Evolutionary conservation across 1,139 yeast genomes (phyloP), one percentile per base, ranked within the genome.

Genomic region (Blastobotrys elegans): DNA sequence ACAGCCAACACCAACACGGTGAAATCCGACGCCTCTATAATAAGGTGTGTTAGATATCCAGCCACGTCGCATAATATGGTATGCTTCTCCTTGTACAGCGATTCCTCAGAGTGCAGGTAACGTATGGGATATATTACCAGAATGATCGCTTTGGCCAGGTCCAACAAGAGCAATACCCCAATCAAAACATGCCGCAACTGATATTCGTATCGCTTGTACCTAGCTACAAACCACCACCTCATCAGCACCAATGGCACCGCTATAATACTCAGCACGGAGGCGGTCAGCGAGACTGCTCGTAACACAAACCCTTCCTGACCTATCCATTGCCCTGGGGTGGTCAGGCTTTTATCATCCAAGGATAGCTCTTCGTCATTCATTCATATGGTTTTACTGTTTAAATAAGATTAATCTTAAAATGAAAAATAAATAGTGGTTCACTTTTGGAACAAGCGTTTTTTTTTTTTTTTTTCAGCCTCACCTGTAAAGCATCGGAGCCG

Each of bases 1-100:
- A 86, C 63, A 1, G 96, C 95, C 65, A 88, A 83, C 35, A 84
- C 74, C 33, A 87, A 67, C 48, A 87, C 85, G 27, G 92, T 88
- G 40, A 85, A 65, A 65, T 88, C 96, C 18, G 51, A 48, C 10
- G 57, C 57, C 43, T 53, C 59, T 20, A 54, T 44, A 2, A 87
- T 74, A 34, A 81, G 73, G 0, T 89, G 85, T 0, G 94, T 82
- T 64, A 86, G 77, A 69, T 84, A 86, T 1, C 95, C 96, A 22
- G 85, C 73, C 11, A 77, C 79, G 59, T 83, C 79, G 55, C 84
- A 79, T 55, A 82, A 78, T 8, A 62, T 64, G 20, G 51, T 20
- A 17, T 47, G 50, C 1, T 20, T 13, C n/a, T 30, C 40, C 73
- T 74, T 37, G 71, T 69, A 60, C 76, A 77, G 1, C 75, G 67